These are phyloP conservation scores for Priceomyces fermenticarens DNA, from an alignment of 805 yeast genomes.

Conservation along the genomic window DNA sequence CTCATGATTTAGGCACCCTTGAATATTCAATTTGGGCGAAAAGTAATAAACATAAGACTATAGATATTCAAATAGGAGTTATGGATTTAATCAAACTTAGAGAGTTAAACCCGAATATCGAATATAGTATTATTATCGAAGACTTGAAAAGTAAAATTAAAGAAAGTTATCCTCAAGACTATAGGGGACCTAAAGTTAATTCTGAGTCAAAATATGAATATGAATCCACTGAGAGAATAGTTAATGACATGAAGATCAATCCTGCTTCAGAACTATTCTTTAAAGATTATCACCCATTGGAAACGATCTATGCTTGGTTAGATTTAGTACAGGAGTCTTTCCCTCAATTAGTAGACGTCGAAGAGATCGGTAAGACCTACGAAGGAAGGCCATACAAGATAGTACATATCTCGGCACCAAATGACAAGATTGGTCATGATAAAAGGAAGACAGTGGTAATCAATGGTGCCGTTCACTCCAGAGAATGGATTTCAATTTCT, in stretches of 20 bases:
- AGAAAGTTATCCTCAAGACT: conserved; percentile 49
- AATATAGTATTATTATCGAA: conserved; percentile 44
- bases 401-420: conserved; percentile 54
- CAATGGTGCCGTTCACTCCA: conserved; percentile 83
- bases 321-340: conserved; percentile 57
- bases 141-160: conserved; percentile 57
- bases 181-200: conserved; percentile 1
- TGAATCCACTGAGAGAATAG: conserved; percentile 12
- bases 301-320: conserved; percentile 71
- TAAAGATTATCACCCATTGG: conserved; percentile 63
- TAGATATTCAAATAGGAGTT: conserved; percentile 21
- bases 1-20: conserved; percentile 7
- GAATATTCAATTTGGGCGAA: conserved; percentile 48
- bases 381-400: conserved; percentile 74
- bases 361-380: conserved; percentile 68
- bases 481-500: conserved; percentile 85
- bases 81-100: conserved; percentile 20
- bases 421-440: conserved; percentile 33
- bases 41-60: conserved; percentile 11
- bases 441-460: conserved; percentile 63
- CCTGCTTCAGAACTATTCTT: conserved; percentile 56
- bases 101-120: conserved; percentile 17
- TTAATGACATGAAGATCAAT: conserved; percentile 12
- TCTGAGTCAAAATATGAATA: conserved; percentile 6
- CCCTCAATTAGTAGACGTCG: conserved; percentile 61